phyloP scores from a whole-genome alignment of 495 filamentous ascomycete genomes.

The Xylaria nigripes region DNA sequence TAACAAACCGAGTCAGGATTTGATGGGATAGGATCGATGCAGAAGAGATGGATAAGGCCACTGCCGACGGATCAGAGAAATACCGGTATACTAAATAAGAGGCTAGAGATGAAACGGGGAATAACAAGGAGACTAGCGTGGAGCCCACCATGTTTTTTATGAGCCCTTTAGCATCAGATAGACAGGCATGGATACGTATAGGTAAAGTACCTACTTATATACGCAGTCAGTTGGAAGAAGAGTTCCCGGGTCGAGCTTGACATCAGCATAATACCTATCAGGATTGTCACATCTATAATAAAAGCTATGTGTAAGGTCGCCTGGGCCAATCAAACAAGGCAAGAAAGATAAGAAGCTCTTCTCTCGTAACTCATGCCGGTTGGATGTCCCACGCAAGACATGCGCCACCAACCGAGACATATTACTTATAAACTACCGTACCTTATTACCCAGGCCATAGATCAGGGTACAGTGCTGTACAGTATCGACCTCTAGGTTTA shows the following conservation, averaged over 20 bases:
- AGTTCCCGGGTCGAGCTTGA: not conserved
- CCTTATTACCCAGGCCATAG: not conserved
- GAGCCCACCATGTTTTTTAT: not conserved
- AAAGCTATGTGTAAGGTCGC: not conserved
- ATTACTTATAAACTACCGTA: not conserved
- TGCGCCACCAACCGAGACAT: not conserved
- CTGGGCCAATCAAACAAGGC: slow-evolving; percentile 1
- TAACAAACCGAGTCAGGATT: not conserved
- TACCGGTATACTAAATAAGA: not conserved
- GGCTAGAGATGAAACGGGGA: not conserved
- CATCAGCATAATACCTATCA: not conserved
- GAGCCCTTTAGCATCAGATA: no score
- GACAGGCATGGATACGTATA: no score
- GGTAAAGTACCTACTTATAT: no score
- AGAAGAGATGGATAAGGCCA: not conserved
- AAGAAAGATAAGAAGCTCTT: not conserved
- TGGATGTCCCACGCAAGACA: slow-evolving; percentile 8
- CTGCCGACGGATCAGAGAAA: no score
- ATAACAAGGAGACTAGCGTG: not conserved
- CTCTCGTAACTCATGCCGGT: not conserved
- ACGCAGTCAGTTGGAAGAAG: not conserved
- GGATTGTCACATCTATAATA: not conserved
- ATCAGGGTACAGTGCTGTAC: not conserved
- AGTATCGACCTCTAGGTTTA: not conserved
- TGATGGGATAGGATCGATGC: not conserved